phyloP scores from a whole-genome alignment of 768 basidiomycete species.

The Trametes elegans region DNA sequence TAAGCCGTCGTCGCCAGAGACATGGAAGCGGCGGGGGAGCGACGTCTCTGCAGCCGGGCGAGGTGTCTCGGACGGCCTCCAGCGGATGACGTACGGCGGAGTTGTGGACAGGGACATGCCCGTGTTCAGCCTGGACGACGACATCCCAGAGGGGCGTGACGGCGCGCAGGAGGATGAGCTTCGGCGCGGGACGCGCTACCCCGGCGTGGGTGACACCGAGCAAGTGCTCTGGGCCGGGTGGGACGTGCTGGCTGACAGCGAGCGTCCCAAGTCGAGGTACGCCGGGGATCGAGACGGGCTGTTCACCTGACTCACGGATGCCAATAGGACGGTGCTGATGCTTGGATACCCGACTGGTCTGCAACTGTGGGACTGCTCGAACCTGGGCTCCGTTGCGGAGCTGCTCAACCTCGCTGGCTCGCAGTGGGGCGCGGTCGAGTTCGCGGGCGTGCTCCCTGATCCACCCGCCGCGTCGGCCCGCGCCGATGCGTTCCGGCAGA shows the following conservation, averaged over 20 bases:
- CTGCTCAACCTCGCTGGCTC: slow-evolving; percentile 47
- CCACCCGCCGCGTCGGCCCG: slow-evolving; percentile 17
- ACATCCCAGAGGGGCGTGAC: slow-evolving; percentile 21
- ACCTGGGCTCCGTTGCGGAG: slow-evolving; percentile 49
- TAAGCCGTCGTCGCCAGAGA: not conserved
- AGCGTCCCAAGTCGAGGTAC: slow-evolving; percentile 15
- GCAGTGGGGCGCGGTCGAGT: slow-evolving; percentile 35
- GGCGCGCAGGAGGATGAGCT: slow-evolving; percentile 7
- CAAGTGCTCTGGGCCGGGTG: slow-evolving; percentile 45
- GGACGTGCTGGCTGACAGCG: slow-evolving; percentile 32
- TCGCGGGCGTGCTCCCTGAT: slow-evolving; percentile 43
- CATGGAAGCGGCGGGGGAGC: slow-evolving; percentile 21
- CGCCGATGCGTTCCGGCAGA: slow-evolving; percentile 32
- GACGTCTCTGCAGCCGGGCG: slow-evolving; percentile 8
- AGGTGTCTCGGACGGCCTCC: not conserved
- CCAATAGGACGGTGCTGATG: slow-evolving; percentile 42
- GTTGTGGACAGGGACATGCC: slow-evolving; percentile 13
- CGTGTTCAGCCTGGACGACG: slow-evolving; percentile 30
- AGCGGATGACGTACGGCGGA: not conserved
- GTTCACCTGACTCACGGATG: not conserved
- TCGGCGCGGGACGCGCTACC: slow-evolving; percentile 25
- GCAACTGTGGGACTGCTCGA: slow-evolving; percentile 62
- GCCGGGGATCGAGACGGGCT: too few species aligned
- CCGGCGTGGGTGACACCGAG: slow-evolving; percentile 32
- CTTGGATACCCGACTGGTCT: slow-evolving; percentile 52